Base-by-base conservation (phyloP, 116 monocot species). In the Phalaenopsis hybrid region DNA sequence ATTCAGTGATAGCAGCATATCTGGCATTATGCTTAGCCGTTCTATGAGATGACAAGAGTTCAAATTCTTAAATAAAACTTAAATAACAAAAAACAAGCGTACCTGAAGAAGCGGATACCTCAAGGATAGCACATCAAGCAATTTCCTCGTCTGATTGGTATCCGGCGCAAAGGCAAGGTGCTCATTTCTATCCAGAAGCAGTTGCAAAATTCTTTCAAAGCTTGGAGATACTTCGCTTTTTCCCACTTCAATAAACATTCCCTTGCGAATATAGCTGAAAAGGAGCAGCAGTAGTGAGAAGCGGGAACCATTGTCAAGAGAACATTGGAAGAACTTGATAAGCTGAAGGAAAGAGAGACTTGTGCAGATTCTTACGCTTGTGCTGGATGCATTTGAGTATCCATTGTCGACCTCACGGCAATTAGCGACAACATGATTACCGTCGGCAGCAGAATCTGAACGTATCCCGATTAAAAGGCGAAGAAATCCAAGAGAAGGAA, bases 71-170 rank as follows among this genome's bases (percentile, higher is more conserved):
- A 70, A 70, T 13, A 7, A 70, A 70, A 9, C 34, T 34, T 28
- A 63, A 76, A 41, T 16, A 78, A 18, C 41, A 37, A 13, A 74
- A 46, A 15, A 20, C 44, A 75, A 57, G 76, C 12, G 58, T 84
- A 95, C 95, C 91, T 93, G 89, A 31, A 95, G 78, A 46, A 93
- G 93, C 1, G 95, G 95, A 82, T 87, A 93, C 84, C 81, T 85
- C 20, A 84, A 57, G 17, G 93, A 88, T 17, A 93, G 73, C 31
- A 89, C 70, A 77, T 88, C 84, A 16, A 95, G 51, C 93, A 95
- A 91, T 80, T 84, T 75, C 83, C 84, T 88, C 0, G 91, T 95
- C 68, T 85, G 81, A 23, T 81, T 48, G 0, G 89, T 86, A 57
- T 93, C 91, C 0, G 95, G 95, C 6, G 86, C 90, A 31, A 95